Percentiles rank a stretch among this genome's conserved stretches.
phyloP scores from a whole-genome alignment of 2,329 filamentous ascomycete species.

The Colletotrichum destructivum region DNA sequence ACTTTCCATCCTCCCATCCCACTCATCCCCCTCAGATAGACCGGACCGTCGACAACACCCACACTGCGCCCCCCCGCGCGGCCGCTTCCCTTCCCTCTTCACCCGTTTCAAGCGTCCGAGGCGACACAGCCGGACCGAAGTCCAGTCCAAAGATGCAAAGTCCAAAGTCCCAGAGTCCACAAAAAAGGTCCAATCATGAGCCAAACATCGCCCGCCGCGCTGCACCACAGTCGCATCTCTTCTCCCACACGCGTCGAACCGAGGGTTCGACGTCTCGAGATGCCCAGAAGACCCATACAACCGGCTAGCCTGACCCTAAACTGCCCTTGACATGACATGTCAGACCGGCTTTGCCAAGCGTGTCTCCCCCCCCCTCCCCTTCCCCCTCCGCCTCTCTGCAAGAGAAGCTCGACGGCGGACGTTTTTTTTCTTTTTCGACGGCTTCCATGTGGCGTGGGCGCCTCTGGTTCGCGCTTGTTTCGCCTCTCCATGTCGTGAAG shows the following conservation, averaged over 20 bases:
- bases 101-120: constrained; percentile 35
- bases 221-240: constrained; percentile 16
- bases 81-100: constrained; percentile 21
- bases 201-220: constrained; percentile 9
- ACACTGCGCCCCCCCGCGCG: constrained; percentile 34
- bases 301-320: constrained; percentile 4
- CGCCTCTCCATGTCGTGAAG: constrained; percentile 17
- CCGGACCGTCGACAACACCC: constrained; percentile 20
- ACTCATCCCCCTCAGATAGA: constrained; percentile 27
- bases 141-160: not conserved
- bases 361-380: not conserved
- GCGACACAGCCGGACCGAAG: constrained; percentile 30
- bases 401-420: constrained; percentile 28
- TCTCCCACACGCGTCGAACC: constrained; percentile 12
- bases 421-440: constrained; percentile 22
- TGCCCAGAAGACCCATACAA: constrained; percentile 7
- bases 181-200: constrained; percentile 4
- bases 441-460: constrained; percentile 36
- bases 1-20: constrained; percentile 4
- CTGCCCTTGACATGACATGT: not conserved
- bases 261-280: constrained; percentile 37
- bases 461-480: constrained; percentile 38
- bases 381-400: constrained; percentile 24
- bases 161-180: too few relatives aligned
- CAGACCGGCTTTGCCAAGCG: constrained; percentile 17